A percentile compares a stretch with the other conserved stretches of the same genome.
Evolutionary conservation across 176 grass and related monocot genomes (phyloP).

Genomic region (Alloteropsis semialata): DNA sequence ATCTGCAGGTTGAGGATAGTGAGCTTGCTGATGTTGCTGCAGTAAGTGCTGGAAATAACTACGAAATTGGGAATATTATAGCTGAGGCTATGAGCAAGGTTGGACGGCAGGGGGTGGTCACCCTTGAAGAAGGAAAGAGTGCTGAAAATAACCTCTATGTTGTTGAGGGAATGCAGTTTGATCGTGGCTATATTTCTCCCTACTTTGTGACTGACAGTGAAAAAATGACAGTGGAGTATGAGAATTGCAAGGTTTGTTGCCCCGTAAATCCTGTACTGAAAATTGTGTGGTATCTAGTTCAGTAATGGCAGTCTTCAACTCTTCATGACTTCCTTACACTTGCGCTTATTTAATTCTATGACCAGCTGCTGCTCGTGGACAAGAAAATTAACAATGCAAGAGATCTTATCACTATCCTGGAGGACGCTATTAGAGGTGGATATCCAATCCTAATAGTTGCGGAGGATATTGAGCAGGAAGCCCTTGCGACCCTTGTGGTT

Average conservation of each 20-base stretch:
- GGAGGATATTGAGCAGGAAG: constrained; percentile 82
- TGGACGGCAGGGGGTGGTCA: constrained; percentile 60
- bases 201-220: constrained; percentile 85
- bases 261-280: background rate
- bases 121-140: constrained; percentile 67
- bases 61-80: constrained; percentile 65
- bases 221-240: constrained; percentile 67
- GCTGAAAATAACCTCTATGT: constrained; percentile 64
- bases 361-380: constrained; percentile 65
- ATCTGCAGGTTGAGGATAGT: constrained; percentile 55
- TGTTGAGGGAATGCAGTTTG: constrained; percentile 75
- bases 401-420: constrained; percentile 62
- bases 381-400: constrained; percentile 71
- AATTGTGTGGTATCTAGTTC: background rate
- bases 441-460: constrained; percentile 64
- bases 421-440: constrained; percentile 50
- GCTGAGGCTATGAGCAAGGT: constrained; percentile 71
- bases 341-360: constrained; percentile 7
- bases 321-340: background rate
- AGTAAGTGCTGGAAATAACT: constrained; percentile 61
- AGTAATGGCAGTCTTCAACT: background rate
- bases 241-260: constrained; percentile 66
- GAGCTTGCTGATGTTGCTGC: constrained; percentile 69
- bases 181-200: constrained; percentile 70
- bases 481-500: constrained; percentile 72